A percentile compares a stretch with the other conserved stretches of the same genome.
These are phyloP conservation scores for Colletotrichum sp. DNA, from an alignment of 2,329 filamentous ascomycete genomes.

Conservation along the genomic window DNA sequence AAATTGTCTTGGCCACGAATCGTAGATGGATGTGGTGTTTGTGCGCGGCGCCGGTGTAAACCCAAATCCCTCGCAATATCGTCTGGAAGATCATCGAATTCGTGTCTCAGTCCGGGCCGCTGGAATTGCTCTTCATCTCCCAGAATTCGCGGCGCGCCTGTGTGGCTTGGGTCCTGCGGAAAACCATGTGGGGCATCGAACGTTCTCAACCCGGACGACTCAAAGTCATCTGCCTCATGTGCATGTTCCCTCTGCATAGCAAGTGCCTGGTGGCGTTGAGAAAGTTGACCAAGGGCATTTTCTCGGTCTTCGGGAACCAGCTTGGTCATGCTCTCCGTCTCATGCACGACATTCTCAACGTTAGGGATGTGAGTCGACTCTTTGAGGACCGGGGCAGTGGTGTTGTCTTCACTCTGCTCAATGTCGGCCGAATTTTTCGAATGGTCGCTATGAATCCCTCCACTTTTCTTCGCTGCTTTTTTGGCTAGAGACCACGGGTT, in stretches of 20 bases:
- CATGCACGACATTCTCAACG: neutral
- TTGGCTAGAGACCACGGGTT: slow-evolving; percentile 20
- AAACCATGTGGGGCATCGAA: neutral
- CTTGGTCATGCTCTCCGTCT: neutral
- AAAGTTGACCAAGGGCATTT: neutral
- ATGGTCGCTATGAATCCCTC: neutral
- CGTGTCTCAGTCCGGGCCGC: neutral
- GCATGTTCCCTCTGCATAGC: neutral
- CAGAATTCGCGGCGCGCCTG: neutral
- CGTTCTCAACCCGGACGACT: neutral
- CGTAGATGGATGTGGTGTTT: neutral
- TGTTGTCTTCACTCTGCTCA: neutral
- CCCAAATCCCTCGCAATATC: neutral
- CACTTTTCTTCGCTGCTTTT: neutral
- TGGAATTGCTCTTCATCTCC: slow-evolving; percentile 7
- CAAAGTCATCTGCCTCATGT: neutral
- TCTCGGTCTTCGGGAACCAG: neutral
- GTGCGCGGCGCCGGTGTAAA: neutral
- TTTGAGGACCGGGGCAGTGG: neutral
- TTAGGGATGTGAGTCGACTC: neutral
- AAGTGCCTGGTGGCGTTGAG: neutral
- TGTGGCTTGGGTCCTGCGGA: neutral
- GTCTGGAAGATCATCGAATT: neutral
- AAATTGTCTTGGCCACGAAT: neutral
- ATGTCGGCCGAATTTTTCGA: neutral